Base-by-base conservation (phyloP, 768 basidiomycete genomes). In the Piloderma croceum region DNA sequence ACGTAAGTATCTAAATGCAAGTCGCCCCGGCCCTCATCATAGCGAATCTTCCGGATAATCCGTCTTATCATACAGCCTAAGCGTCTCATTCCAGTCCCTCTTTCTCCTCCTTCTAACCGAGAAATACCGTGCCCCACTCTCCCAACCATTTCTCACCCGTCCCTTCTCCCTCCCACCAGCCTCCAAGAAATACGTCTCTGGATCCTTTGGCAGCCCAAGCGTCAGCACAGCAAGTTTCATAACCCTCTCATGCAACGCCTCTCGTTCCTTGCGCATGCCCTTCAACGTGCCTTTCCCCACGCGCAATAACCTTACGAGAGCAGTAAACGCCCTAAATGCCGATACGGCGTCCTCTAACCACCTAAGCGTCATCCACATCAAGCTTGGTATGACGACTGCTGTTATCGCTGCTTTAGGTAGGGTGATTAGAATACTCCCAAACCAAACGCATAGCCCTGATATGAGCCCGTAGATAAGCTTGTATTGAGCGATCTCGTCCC, bases 291-390 rank as follows among this genome's bases (percentile, higher is more conserved):
- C 52, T 34, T 74, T 72, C 6, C 84, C 83, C 17, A 86, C 74
- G 31, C 70, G 59, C 9, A 91, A 59, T 6, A 92, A 65, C 11
- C 80, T 74, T 5, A 65, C 48, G 11, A 92, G 71, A 2, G 81
- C 67, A 0, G 68, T 62, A 46, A 83, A 75, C 3, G 90, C 90
- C 31, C 90, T 79, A 54, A 84, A 80, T 4, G 88, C 77, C 0
- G 88, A 76, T 3, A 89, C 70, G 1, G 82, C 79, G 49, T 92
- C 90, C 56, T 93, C 90, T 29, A 87, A 67, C 88, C 89, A 92
- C 37, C 90, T 78, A 44, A 93, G 67, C 13, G 84, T 75, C 68
- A 91, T 80, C 90, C 90, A 93, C 90, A 92, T 90, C 48, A 82
- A 52, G 4, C 71, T 67, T 3, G 89, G 90, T 5, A 90, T 73